A percentile compares a stretch with the other conserved stretches of the same genome.
phyloP scores from a whole-genome alignment of 2,329 filamentous ascomycete genomes.

The Diaporthe helianthi region DNA sequence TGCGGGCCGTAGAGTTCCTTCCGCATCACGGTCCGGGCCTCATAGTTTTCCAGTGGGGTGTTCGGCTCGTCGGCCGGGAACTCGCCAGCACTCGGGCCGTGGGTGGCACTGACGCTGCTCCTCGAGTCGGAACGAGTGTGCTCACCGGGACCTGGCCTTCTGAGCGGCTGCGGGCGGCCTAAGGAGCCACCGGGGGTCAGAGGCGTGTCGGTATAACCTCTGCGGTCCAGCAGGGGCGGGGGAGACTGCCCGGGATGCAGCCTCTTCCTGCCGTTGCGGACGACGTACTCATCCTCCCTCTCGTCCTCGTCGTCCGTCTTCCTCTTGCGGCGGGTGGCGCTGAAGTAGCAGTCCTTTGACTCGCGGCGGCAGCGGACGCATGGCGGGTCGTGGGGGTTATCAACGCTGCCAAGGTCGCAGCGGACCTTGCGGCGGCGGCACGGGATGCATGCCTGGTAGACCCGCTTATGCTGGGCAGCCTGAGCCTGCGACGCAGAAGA shows the following conservation, averaged over 20 bases:
- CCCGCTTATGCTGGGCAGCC: slow-evolving; percentile 61
- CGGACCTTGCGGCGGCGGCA: slow-evolving; percentile 68
- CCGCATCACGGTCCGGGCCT: slow-evolving; percentile 70
- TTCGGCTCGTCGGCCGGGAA: slow-evolving; percentile 62
- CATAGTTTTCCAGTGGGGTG: slow-evolving; percentile 68
- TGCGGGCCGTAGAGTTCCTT: slow-evolving; percentile 86
- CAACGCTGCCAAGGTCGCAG: slow-evolving; percentile 76
- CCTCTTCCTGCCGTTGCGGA: slow-evolving; percentile 77
- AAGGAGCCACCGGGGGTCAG: slow-evolving; percentile 71
- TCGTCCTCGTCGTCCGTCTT: slow-evolving; percentile 70
- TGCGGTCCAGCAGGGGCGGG: slow-evolving; percentile 49
- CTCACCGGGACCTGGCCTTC: slow-evolving; percentile 59
- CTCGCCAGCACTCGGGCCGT: slow-evolving; percentile 40
- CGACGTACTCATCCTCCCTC: slow-evolving; percentile 69
- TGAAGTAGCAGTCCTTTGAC: slow-evolving; percentile 97
- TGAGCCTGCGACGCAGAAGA: slow-evolving; percentile 34
- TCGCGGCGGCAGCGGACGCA: slow-evolving; percentile 94
- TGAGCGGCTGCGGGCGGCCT: slow-evolving; percentile 71
- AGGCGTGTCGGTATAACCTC: slow-evolving; percentile 61
- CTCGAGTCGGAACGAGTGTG: slow-evolving; percentile 42
- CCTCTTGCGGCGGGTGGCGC: slow-evolving; percentile 89
- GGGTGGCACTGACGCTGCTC: slow-evolving; percentile 42
- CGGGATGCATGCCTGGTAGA: slow-evolving; percentile 69
- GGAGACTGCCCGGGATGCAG: slow-evolving; percentile 56
- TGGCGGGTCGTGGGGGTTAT: slow-evolving; percentile 91